Percentiles rank a stretch among this genome's conserved stretches.
Conservation (phyloP, 2,329 filamentous ascomycete genomes). For the Didymella pinodella region DNA sequence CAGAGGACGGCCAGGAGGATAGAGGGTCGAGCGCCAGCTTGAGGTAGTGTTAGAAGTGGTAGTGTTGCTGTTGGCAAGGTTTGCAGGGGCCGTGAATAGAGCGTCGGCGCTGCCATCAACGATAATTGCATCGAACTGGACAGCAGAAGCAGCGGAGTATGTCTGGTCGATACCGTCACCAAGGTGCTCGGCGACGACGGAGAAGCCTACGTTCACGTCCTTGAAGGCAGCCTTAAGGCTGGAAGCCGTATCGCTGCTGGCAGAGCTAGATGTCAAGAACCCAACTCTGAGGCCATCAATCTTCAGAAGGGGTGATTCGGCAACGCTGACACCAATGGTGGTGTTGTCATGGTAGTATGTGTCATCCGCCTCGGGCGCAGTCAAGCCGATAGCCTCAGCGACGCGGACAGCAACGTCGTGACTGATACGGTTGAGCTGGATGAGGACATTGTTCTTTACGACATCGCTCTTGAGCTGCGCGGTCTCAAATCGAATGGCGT, state of each 20-base stretch:
- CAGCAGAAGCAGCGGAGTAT: slow-evolving; percentile 71
- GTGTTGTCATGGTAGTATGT: slow-evolving; percentile 75
- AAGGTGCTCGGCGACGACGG: slow-evolving; percentile 68
- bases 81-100: slow-evolving; percentile 62
- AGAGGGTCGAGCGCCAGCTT: slow-evolving; percentile 60
- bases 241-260: slow-evolving; percentile 54
- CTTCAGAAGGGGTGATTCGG: slow-evolving; percentile 64
- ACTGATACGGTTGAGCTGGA: slow-evolving; percentile 72
- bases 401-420: slow-evolving; percentile 73
- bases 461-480: slow-evolving; percentile 64
- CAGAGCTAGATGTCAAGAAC: slow-evolving; percentile 63
- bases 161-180: slow-evolving; percentile 65
- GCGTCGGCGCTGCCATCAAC: slow-evolving; percentile 61
- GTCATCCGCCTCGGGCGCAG: slow-evolving; percentile 65
- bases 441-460: slow-evolving; percentile 71
- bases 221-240: slow-evolving; percentile 63
- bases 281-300: slow-evolving; percentile 71
- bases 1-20: slow-evolving; percentile 68
- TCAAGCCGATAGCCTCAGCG: slow-evolving; percentile 66
- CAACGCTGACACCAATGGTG: slow-evolving; percentile 68
- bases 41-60: slow-evolving; percentile 34
- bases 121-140: slow-evolving; percentile 69
- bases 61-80: slow-evolving; percentile 37
- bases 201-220: slow-evolving; percentile 62
- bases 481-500: slow-evolving; percentile 76